A percentile compares a stretch with the other conserved stretches of the same genome.
These are phyloP conservation scores for Pelargonium myrrhifolium DNA, from an alignment of 441 rosid species.

Conservation along the genomic window DNA sequence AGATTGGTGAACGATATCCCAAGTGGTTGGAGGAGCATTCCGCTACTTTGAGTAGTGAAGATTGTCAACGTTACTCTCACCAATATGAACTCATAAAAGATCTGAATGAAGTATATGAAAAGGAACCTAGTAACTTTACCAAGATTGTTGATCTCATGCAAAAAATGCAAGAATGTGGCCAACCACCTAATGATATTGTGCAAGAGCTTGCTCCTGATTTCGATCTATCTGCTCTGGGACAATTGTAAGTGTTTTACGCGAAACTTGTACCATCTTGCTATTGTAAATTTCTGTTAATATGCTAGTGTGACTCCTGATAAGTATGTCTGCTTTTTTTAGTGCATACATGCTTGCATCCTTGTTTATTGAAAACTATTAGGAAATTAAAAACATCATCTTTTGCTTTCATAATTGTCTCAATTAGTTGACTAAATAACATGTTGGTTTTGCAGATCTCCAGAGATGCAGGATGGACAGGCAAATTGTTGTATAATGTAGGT, in stretches of 20 bases:
- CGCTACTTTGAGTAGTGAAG: slow-evolving; percentile 50
- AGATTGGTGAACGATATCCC: slow-evolving; percentile 84
- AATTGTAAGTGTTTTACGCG: slow-evolving; percentile 49
- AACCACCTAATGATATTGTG: slow-evolving; percentile 86
- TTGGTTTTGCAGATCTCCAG: slow-evolving; percentile 60
- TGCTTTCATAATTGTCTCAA: background rate
- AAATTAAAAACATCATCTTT: background rate
- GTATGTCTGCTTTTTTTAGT: too few species aligned
- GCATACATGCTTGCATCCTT: background rate
- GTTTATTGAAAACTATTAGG: background rate
- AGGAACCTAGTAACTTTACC: slow-evolving; percentile 57
- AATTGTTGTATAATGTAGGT: slow-evolving; percentile 78
- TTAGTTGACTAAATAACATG: slow-evolving; percentile 7
- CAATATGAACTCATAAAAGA: slow-evolving; percentile 69
- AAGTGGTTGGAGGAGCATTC: slow-evolving; percentile 84
- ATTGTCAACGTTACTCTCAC: slow-evolving; percentile 50
- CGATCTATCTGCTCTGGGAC: slow-evolving; percentile 66
- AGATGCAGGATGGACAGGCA: slow-evolving; percentile 62
- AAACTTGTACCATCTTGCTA: background rate
- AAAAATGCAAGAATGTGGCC: slow-evolving; percentile 99
- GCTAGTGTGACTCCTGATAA: too few species aligned
- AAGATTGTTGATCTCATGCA: slow-evolving; percentile 88
- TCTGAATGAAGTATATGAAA: slow-evolving; percentile 79
- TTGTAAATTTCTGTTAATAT: too few species aligned
- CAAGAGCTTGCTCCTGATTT: slow-evolving; percentile 86